Percentiles rank a stretch among this genome's conserved stretches.
Evolutionary conservation across 176 grass and related monocot genomes (phyloP).

Genomic region (Elaeis guineensis): DNA sequence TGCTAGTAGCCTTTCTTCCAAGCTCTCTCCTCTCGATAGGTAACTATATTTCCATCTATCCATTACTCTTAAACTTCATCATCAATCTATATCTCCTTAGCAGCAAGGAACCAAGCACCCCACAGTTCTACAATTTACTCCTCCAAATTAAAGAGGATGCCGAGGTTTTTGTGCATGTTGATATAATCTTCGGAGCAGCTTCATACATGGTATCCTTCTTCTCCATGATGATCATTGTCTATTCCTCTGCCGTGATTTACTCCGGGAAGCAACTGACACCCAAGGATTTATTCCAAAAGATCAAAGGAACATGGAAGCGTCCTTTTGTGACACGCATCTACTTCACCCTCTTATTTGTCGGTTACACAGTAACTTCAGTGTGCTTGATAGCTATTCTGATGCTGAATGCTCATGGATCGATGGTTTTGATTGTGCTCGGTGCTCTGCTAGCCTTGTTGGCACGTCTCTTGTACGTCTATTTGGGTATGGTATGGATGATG

Average conservation of each 20-base stretch:
- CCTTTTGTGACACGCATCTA: conserved; percentile 15
- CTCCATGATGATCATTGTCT: conserved; percentile 8
- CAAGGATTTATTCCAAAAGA: conserved; percentile 3
- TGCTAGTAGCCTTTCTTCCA: conserved; percentile 10
- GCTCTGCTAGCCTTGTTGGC: background rate
- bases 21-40: too few species aligned
- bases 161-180: background rate
- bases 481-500: conserved; percentile 30
- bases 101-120: conserved; percentile 19
- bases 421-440: background rate
- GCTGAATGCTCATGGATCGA: conserved; percentile 15
- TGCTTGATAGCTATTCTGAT: conserved; percentile 12
- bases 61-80: conserved; percentile 17
- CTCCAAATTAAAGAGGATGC: conserved; percentile 20
- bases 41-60: too few species aligned
- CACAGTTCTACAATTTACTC: conserved; percentile 25
- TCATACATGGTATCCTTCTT: conserved; percentile 11
- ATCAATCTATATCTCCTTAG: conserved; percentile 23
- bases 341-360: conserved; percentile 18
- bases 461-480: conserved; percentile 22
- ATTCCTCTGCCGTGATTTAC: conserved; percentile 14
- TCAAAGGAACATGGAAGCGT: conserved; percentile 18
- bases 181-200: background rate
- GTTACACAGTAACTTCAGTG: conserved; percentile 19
- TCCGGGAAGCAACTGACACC: conserved; percentile 7